Base-by-base conservation (phyloP, 2,329 filamentous ascomycete species). In the Hortaea sp. region DNA sequence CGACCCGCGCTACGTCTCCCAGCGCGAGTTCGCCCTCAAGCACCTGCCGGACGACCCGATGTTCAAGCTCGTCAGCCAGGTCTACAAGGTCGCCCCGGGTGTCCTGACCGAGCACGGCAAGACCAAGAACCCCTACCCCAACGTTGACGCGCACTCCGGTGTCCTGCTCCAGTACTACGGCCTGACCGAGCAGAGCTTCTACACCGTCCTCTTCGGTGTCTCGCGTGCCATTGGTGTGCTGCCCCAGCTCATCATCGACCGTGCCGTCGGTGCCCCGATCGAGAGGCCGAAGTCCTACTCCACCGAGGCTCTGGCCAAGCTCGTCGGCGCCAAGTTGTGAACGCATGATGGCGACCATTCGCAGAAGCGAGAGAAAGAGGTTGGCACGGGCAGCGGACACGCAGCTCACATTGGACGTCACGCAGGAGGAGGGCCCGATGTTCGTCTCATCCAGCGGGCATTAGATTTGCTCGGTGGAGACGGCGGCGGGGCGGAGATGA, bases 31-130 rank as follows among this genome's bases (percentile, higher is more conserved):
- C 63, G 92, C 90, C 54, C 86, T 89, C 62, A 79, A 86, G 76
- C 87, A 95, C 70, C 82, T 95, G 69, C 87, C 90, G 66, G 79
- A 95, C 65, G 92, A 97, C 79, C 89, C 90, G 64, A 94, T 98
- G 89, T 98, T 95, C 87, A 88, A 98, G 82, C 86, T 98, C 60
- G 92, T 98, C 75, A 94, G 86, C 80, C 92, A 98, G 78, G 92
- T 98, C 62, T 98, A 97, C 86, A 98, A 98, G 87, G 97, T 98
- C 63, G 92, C 92, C 56, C 92, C 92, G 56, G 85, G 84, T 65
- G 92, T 98, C 63, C 79, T 98, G 69, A 98, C 92, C 58, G 88
- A 98, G 83, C 92, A 98, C 78, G 92, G 92, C 76, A 98, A 98
- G 87, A 97, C 90, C 79, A 97, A 97, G 86, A 95, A 97, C 85